phyloP scores from a whole-genome alignment of 2,329 filamentous ascomycete species.

The Geosmithia flava region DNA sequence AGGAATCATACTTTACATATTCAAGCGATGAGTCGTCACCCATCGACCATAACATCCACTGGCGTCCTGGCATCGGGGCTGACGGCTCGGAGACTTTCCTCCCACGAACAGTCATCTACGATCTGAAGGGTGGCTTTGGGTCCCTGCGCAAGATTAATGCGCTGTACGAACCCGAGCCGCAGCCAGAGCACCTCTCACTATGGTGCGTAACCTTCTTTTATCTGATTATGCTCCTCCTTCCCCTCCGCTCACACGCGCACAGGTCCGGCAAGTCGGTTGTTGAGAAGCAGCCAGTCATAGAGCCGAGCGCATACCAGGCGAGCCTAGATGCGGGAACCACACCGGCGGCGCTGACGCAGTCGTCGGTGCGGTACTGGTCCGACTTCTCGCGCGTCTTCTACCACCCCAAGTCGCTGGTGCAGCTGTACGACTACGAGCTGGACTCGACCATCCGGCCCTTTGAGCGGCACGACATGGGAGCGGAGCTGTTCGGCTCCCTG shows the following conservation, averaged over 20 bases:
- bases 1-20: conserved; percentile 98
- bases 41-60: conserved; percentile 57
- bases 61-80: conserved; percentile 67
- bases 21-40: conserved; percentile 25
- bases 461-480: conserved; percentile 77
- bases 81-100: conserved; percentile 88
- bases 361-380: conserved; percentile 86
- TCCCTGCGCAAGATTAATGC: conserved; percentile 79
- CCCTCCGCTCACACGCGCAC: background rate
- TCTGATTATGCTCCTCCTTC: background rate
- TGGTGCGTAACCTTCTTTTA: conserved; percentile 15
- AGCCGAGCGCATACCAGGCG: conserved; percentile 63
- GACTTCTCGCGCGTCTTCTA: conserved; percentile 91
- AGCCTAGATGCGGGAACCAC: conserved; percentile 63
- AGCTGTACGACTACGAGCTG: conserved; percentile 78
- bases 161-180: conserved; percentile 53
- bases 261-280: conserved; percentile 58
- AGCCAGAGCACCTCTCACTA: conserved; percentile 12
- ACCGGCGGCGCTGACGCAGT: conserved; percentile 51
- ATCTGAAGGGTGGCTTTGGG: conserved; percentile 88
- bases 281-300: conserved; percentile 56
- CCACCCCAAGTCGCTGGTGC: conserved; percentile 77
- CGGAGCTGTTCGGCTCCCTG: conserved; percentile 60
- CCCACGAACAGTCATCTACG: conserved; percentile 84
- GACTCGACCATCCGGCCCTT: conserved; percentile 73